Evolutionary conservation across 2,329 filamentous ascomycete species (phyloP).

Genomic region (Hymenoscyphus scutula): DNA sequence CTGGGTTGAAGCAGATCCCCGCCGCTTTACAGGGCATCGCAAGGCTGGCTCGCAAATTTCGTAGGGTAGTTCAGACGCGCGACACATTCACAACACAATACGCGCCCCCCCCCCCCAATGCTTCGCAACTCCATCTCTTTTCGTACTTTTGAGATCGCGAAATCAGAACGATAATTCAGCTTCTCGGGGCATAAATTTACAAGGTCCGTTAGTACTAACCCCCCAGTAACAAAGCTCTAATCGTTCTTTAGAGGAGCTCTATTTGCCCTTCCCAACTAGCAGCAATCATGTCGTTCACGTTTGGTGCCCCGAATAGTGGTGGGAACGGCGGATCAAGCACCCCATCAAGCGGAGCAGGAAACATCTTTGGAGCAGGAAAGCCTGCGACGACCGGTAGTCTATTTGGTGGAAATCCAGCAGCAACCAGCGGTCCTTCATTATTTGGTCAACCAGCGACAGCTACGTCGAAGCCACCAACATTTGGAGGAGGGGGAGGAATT

Average conservation of each 20-base stretch:
- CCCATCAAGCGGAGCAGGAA: constrained; percentile 13
- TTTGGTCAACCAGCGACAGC: constrained; percentile 21
- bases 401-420: constrained; percentile 33
- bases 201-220: neutral
- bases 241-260: neutral
- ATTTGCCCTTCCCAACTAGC: neutral
- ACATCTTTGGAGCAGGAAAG: constrained; percentile 12
- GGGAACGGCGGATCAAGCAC: constrained; percentile 19
- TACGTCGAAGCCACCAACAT: constrained; percentile 24
- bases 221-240: constrained; percentile 4
- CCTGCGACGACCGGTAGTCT: constrained; percentile 25
- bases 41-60: constrained; percentile 6
- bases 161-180: constrained; percentile 17
- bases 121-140: constrained; percentile 16
- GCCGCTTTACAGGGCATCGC: neutral
- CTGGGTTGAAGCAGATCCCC: neutral
- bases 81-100: neutral
- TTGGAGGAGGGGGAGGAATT: constrained; percentile 11
- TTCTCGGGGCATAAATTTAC: neutral
- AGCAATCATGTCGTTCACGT: constrained; percentile 31
- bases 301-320: constrained; percentile 27
- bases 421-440: constrained; percentile 19
- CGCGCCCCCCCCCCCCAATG: constrained; percentile 22
- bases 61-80: neutral
- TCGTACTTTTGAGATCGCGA: constrained; percentile 12